phyloP scores from a whole-genome alignment of 2,329 filamentous ascomycete species.

The Pseudomassariella vexata region DNA sequence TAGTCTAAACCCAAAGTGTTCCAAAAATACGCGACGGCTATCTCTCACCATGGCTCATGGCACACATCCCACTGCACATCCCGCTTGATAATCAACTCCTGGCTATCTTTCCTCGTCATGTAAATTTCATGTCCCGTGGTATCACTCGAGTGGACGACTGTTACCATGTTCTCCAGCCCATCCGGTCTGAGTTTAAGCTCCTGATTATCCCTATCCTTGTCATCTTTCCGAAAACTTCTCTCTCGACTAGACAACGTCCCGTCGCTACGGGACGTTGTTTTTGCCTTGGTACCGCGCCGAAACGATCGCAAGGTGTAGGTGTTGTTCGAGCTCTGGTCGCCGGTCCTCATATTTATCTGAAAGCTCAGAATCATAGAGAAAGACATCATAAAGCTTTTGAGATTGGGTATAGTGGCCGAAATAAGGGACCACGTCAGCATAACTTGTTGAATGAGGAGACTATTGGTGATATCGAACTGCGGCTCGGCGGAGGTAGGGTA shows the following conservation, averaged over 20 bases:
- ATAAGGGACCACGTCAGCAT: conserved; percentile 14
- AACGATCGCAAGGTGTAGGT: conserved; percentile 1
- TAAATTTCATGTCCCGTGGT: not conserved
- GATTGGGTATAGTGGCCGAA: conserved; percentile 16
- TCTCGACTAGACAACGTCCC: too few relatives aligned
- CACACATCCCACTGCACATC: conserved; percentile 1
- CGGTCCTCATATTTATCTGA: not conserved
- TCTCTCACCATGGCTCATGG: not conserved
- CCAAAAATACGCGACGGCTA: too few relatives aligned
- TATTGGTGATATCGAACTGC: conserved; percentile 10
- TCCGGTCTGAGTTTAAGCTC: not conserved
- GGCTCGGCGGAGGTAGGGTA: conserved; percentile 9
- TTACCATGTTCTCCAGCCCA: not conserved
- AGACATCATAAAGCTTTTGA: conserved; percentile 15
- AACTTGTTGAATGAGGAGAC: conserved; percentile 12
- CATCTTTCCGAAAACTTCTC: too few relatives aligned
- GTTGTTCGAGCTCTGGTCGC: not conserved
- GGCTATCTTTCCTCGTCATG: not conserved
- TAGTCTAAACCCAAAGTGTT: too few relatives aligned
- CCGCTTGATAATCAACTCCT: conserved; percentile 2
- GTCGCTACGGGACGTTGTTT: too few relatives aligned
- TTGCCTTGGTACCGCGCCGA: not conserved
- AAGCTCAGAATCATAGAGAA: conserved; percentile 11
- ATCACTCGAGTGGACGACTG: not conserved
- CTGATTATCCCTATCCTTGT: not conserved